phyloP scores from a whole-genome alignment of 257 asterid genomes.

The Phtheirospermum japonicum region DNA sequence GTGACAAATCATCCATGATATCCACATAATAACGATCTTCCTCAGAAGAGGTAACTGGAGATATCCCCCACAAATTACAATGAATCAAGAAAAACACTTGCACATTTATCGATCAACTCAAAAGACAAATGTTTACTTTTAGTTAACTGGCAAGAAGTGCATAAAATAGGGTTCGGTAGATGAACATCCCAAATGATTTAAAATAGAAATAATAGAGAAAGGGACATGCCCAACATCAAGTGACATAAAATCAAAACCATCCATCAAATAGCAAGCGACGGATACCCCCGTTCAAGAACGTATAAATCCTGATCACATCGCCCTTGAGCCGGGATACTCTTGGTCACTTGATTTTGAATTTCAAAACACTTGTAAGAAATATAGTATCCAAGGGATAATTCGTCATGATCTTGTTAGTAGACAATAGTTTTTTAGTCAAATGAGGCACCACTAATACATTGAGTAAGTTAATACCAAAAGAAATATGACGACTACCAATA shows the following conservation, averaged over 20 bases:
- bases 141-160: too few species aligned
- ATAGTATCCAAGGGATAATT: background rate
- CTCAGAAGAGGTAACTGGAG: too few species aligned
- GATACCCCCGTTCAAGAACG: background rate
- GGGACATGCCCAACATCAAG: background rate
- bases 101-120: too few species aligned
- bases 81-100: too few species aligned
- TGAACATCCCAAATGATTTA: too few species aligned
- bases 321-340: background rate
- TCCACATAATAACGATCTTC: too few species aligned
- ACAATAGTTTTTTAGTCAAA: background rate
- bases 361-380: background rate
- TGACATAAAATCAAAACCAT: background rate
- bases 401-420: background rate
- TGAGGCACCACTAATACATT: constrained; percentile 2
- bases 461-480: background rate
- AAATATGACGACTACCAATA: background rate
- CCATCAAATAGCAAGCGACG: background rate
- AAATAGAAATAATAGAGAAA: background rate
- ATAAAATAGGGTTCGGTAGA: too few species aligned
- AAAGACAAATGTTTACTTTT: too few species aligned
- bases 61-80: too few species aligned
- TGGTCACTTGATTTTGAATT: background rate
- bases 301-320: background rate
- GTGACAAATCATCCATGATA: too few species aligned